Evolutionary conservation across 2,329 filamentous ascomycete genomes (phyloP).

Genomic region (Venturiaceae sp.): DNA sequence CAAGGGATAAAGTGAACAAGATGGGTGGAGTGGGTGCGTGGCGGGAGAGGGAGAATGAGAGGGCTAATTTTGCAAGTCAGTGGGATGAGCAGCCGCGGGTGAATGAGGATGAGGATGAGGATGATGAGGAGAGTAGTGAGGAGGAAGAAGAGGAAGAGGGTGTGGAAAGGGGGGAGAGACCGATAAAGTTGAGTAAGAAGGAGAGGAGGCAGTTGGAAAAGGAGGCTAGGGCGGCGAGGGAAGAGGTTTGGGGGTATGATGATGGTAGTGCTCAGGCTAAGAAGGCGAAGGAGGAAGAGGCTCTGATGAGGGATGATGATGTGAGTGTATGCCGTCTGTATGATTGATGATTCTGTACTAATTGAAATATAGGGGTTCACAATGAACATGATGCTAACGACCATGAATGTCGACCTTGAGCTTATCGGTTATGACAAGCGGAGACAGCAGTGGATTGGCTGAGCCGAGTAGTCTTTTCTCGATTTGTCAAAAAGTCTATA

Average conservation of each 20-base stretch:
- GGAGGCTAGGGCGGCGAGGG: conserved; percentile 21
- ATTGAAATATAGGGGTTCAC: conserved; percentile 45
- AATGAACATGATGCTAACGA: conserved; percentile 60
- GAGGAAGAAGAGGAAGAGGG: conserved; percentile 11
- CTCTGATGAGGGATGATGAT: conserved; percentile 27
- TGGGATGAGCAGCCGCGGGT: conserved; percentile 12
- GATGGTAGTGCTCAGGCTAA: conserved; percentile 17
- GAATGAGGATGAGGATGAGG: conserved; percentile 16
- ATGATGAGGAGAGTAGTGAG: conserved; percentile 11
- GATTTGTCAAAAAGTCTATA: not conserved
- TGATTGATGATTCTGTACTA: conserved; percentile 4
- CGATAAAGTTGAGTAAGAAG: conserved; percentile 14
- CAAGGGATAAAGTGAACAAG: conserved; percentile 7
- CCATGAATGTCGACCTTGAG: conserved; percentile 51
- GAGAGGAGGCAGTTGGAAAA: conserved; percentile 10
- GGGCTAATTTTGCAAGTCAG: not conserved
- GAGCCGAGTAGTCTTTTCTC: too few relatives aligned
- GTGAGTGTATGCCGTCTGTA: conserved; percentile 17
- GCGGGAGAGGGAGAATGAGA: conserved; percentile 8
- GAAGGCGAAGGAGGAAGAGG: conserved; percentile 18
- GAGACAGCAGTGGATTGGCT: conserved; percentile 48
- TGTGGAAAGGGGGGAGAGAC: conserved; percentile 16
- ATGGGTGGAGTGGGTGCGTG: conserved; percentile 10
- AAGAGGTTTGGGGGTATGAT: conserved; percentile 35
- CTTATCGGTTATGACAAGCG: conserved; percentile 54